Conservation (phyloP, 1,139 yeast genomes). For the Candida sp. region DNA sequence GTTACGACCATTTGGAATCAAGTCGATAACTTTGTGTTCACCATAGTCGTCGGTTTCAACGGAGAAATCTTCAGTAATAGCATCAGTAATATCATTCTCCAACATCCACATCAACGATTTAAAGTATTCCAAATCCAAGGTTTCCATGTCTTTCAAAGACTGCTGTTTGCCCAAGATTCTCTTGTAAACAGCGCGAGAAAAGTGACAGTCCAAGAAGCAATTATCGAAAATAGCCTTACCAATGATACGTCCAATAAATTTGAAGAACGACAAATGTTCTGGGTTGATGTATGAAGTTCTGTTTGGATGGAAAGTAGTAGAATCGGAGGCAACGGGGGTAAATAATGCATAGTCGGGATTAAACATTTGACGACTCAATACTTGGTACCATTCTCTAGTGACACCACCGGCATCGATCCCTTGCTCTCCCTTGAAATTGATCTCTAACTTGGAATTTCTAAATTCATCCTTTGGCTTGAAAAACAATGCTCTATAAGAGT, state of each 20-base stretch:
- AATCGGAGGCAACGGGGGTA: slow-evolving; percentile 90
- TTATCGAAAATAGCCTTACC: slow-evolving; percentile 95
- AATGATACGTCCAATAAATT: slow-evolving; percentile 91
- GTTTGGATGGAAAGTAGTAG: slow-evolving; percentile 95
- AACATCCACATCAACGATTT: slow-evolving; percentile 96
- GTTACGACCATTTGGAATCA: slow-evolving; percentile 82
- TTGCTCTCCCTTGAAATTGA: slow-evolving; percentile 88
- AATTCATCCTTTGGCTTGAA: slow-evolving; percentile 82
- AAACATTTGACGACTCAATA: slow-evolving; percentile 92
- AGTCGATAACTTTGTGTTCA: slow-evolving; percentile 78
- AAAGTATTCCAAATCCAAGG: slow-evolving; percentile 90
- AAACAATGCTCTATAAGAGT: slow-evolving; percentile 84
- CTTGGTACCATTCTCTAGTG: slow-evolving; percentile 98
- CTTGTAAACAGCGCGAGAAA: slow-evolving; percentile 95
- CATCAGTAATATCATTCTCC: slow-evolving; percentile 95
- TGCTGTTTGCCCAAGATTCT: slow-evolving; percentile 81
- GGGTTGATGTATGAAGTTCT: slow-evolving; percentile 93
- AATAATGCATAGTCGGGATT: slow-evolving; percentile 96
- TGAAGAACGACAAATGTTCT: slow-evolving; percentile 90
- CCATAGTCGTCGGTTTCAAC: slow-evolving; percentile 97
- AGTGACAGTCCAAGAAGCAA: slow-evolving; percentile 91
- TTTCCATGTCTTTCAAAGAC: slow-evolving; percentile 93
- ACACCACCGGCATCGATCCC: slow-evolving; percentile 99
- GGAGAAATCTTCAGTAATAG: slow-evolving; percentile 94
- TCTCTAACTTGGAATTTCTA: slow-evolving; percentile 73